These are phyloP conservation scores for Inga laurina DNA, from an alignment of 306 rosid species.

Conservation along the genomic window DNA sequence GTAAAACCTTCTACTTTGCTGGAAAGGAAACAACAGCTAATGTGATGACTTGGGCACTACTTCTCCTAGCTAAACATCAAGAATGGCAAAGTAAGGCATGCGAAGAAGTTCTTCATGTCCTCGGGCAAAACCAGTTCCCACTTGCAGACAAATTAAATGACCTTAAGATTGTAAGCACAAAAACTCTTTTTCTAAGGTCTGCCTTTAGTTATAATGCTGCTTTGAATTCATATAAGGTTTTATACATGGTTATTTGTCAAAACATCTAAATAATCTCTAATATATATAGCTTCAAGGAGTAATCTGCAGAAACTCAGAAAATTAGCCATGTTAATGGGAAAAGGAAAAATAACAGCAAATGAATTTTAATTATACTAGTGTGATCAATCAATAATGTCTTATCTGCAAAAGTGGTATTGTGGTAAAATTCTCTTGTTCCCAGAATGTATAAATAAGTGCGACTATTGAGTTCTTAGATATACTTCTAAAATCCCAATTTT, in stretches of 20 bases:
- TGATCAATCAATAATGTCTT: neutral
- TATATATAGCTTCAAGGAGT: neutral
- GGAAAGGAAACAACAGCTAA: conserved; percentile 77
- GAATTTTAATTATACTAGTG: neutral
- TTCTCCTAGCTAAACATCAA: conserved; percentile 57
- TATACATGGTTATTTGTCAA: neutral
- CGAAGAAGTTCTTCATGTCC: conserved; percentile 53
- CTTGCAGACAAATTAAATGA: conserved; percentile 51
- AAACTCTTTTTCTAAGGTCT: neutral
- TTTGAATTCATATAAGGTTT: neutral
- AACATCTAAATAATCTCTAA: neutral
- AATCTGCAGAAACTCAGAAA: neutral
- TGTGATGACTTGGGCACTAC: conserved; percentile 65
- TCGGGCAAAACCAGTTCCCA: conserved; percentile 34
- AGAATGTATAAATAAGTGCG: neutral
- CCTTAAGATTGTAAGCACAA: conserved; percentile 63
- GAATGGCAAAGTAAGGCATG: conserved; percentile 77
- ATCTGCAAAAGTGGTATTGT: neutral
- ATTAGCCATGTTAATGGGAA: neutral
- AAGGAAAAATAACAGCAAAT: neutral
- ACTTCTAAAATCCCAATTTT: neutral
- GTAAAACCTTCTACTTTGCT: conserved; percentile 73
- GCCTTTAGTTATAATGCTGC: neutral
- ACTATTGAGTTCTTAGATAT: neutral
- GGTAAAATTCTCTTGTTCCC: neutral